Percentiles rank a stretch among this genome's conserved stretches.
phyloP scores from a whole-genome alignment of 352 stramenopile species.

The Phytophthora vignae region DNA sequence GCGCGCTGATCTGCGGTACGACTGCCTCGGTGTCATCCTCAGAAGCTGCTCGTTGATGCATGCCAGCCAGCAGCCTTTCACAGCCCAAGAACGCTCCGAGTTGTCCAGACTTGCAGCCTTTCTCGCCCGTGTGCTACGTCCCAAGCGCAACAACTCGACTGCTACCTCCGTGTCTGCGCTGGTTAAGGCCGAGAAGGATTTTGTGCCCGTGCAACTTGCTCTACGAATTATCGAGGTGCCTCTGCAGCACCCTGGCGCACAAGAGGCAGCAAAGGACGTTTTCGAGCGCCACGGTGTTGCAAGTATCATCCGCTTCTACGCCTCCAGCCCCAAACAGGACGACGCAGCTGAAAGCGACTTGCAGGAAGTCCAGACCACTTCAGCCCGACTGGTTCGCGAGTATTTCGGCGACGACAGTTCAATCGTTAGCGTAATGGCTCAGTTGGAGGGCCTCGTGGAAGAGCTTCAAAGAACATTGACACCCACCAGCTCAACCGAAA shows the following conservation, averaged over 20 bases:
- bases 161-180: neutral
- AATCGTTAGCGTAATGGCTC: slow-evolving; percentile 37
- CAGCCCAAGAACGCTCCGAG: slow-evolving; percentile 37
- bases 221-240: slow-evolving; percentile 60
- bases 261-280: slow-evolving; percentile 35
- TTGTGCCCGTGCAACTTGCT: slow-evolving; percentile 45
- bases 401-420: slow-evolving; percentile 50
- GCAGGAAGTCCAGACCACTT: slow-evolving; percentile 35
- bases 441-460: slow-evolving; percentile 42
- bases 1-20: slow-evolving; percentile 57
- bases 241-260: slow-evolving; percentile 30
- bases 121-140: slow-evolving; percentile 61
- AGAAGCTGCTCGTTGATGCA: slow-evolving; percentile 55
- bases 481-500: slow-evolving; percentile 1
- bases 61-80: slow-evolving; percentile 37
- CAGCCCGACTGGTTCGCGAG: slow-evolving; percentile 45
- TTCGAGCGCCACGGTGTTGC: slow-evolving; percentile 69
- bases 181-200: slow-evolving; percentile 35
- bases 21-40: slow-evolving; percentile 65
- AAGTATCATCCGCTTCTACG: slow-evolving; percentile 63
- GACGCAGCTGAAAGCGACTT: slow-evolving; percentile 34
- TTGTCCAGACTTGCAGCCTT: slow-evolving; percentile 57
- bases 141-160: slow-evolving; percentile 35
- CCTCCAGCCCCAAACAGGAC: slow-evolving; percentile 28
- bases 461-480: slow-evolving; percentile 31